These are phyloP conservation scores for Cyberlindnera xishuangbannaensis DNA, from an alignment of 805 yeast species.

Conservation along the genomic window DNA sequence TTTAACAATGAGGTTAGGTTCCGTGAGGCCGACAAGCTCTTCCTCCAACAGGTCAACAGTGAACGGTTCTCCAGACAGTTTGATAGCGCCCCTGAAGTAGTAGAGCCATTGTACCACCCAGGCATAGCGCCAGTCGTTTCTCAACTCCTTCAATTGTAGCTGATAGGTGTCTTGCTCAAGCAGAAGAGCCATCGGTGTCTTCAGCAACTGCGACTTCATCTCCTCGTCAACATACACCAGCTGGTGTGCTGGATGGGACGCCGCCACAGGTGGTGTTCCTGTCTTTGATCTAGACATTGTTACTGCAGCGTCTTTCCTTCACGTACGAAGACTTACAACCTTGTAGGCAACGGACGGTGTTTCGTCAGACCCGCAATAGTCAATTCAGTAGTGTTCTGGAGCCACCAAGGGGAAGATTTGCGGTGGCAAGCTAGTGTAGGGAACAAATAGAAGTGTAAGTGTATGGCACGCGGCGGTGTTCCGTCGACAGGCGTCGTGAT, in stretches of 20 bases:
- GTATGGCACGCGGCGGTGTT: too few species aligned
- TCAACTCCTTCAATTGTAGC: slow-evolving; percentile 25
- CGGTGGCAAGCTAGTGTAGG: too few species aligned
- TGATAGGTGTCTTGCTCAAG: slow-evolving; percentile 34
- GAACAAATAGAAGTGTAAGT: too few species aligned
- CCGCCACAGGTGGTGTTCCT: slow-evolving; percentile 16
- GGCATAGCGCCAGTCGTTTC: slow-evolving; percentile 34
- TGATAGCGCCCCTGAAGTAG: slow-evolving; percentile 45
- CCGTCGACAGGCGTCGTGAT: too few species aligned
- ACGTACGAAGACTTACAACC: too few species aligned
- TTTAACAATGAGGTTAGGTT: slow-evolving; percentile 36
- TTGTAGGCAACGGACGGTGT: too few species aligned
- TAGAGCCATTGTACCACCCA: slow-evolving; percentile 51
- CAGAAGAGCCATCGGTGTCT: slow-evolving; percentile 33
- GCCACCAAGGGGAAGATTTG: too few species aligned
- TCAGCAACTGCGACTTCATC: slow-evolving; percentile 29
- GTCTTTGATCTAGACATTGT: too few species aligned
- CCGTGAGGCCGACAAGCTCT: slow-evolving; percentile 45
- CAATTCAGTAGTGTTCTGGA: too few species aligned
- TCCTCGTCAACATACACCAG: slow-evolving; percentile 28
- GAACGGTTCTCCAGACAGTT: slow-evolving; percentile 44
- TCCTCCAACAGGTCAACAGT: slow-evolving; percentile 54
- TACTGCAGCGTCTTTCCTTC: too few species aligned
- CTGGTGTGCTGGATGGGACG: slow-evolving; percentile 25
- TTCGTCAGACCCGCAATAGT: too few species aligned